A percentile compares a stretch with the other conserved stretches of the same genome.
phyloP scores from a whole-genome alignment of 2,329 filamentous ascomycete species.

The Magnaporthales sp. region DNA sequence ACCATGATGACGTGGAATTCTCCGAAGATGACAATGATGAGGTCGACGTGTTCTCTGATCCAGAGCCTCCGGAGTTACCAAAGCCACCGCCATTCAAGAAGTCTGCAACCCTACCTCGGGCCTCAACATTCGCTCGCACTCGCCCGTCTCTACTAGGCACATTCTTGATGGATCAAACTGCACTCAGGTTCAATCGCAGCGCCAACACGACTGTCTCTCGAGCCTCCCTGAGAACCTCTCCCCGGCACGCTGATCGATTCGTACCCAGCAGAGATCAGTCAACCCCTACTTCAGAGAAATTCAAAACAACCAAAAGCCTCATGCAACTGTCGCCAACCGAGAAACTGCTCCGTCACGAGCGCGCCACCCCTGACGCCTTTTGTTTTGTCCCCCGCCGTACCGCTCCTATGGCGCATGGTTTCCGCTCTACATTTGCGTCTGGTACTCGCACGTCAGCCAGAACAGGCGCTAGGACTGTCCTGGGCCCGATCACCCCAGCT shows the following conservation, averaged over 20 bases:
- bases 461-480: constrained; percentile 18
- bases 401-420: constrained; percentile 15
- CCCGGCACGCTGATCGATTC: constrained; percentile 37
- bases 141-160: background rate
- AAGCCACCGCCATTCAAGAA: background rate
- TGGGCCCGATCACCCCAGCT: constrained; percentile 10
- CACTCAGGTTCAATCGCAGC: constrained; percentile 6
- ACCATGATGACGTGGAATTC: background rate
- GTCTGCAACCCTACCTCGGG: constrained; percentile 4
- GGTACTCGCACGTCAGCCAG: constrained; percentile 17
- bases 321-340: constrained; percentile 34
- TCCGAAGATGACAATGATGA: background rate
- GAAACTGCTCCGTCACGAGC: constrained; percentile 32
- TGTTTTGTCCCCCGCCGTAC: constrained; percentile 22
- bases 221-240: constrained; percentile 4
- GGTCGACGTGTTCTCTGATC: background rate
- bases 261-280: constrained; percentile 32
- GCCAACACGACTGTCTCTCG: constrained; percentile 13
- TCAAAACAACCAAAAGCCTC: constrained; percentile 33
- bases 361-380: constrained; percentile 33
- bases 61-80: background rate
- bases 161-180: background rate
- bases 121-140: background rate
- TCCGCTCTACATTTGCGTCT: constrained; percentile 17
- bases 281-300: constrained; percentile 31